Evolutionary conservation across 1,139 yeast genomes (phyloP), one percentile per base, ranked within the genome.

Genomic region (Zygosaccharomyces pseudobailii): DNA sequence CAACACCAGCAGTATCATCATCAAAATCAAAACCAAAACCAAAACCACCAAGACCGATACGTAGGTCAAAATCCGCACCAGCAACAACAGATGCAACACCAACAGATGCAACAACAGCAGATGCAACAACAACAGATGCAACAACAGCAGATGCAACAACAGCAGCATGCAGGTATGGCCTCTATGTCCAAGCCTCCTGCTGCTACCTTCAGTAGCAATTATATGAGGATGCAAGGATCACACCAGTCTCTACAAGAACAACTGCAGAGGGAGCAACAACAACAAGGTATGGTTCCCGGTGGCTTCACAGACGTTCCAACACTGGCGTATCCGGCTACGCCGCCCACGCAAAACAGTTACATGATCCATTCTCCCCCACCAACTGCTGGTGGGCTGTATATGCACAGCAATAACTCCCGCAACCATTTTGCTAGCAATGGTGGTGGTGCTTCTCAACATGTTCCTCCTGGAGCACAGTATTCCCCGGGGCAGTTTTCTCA

Each of bases 241-340:
- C 71, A 68, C 19, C 71, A 63, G 35, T 69, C 72, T 1, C 50
- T 69, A 19, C 70, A 68, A 42, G 71, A 66, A 19, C 68, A 64
- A 36, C 42, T 61, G 13, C 62, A 55, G 53, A 54, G 48, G 22
- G 55, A 48, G 23, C 51, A 50, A 23, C 57, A 58, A 25, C 58
- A 55, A 33, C 46, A 43, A 19, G 32, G 43, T 20, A 39, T 42
- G 22, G 43, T 48, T 19, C 47, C 52, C 17, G 58, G 55, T 23
- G 62, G 58, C 4, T 64, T 61, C 44, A 57, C 66, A 5, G 68
- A 64, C 46, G 55, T 61, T 5, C 66, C 67, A 4, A 41, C 57
- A 8, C 42, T 63, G 45, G 53, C 57, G 43, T 57, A 56, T 44
- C 64, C 66, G 5, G 55, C 63, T 1, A 61, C 66, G 3, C 65